These are phyloP conservation scores for Kluyveromyces sp. DNA, from an alignment of 1,139 yeast species.

Conservation along the genomic window DNA sequence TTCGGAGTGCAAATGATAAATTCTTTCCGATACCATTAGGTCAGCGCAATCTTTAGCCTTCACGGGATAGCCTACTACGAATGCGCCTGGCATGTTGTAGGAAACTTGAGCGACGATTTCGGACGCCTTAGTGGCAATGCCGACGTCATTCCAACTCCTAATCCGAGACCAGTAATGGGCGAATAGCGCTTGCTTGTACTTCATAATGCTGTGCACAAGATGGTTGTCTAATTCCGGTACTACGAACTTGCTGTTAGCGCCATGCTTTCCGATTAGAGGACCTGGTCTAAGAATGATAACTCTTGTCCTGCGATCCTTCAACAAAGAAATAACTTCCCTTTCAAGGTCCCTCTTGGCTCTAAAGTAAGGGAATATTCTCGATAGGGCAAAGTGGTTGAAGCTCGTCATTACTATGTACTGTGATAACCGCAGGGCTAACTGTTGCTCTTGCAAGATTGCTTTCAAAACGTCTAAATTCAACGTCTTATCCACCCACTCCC, in stretches of 20 bases:
- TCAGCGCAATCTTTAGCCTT: conserved; percentile 23
- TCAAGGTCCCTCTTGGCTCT: conserved; percentile 22
- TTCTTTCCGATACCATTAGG: conserved; percentile 11
- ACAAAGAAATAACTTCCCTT: conserved; percentile 18
- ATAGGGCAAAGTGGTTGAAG: conserved; percentile 25
- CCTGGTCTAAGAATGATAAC: conserved; percentile 31
- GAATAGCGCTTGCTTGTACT: conserved; percentile 9
- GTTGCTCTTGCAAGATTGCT: conserved; percentile 13
- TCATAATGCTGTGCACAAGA: conserved; percentile 1
- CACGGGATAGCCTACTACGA: conserved; percentile 21
- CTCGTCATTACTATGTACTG: conserved; percentile 24
- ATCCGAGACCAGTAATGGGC: conserved; percentile 13
- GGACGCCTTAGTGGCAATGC: conserved; percentile 17
- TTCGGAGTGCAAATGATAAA: neutral
- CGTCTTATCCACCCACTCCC: conserved; percentile 20
- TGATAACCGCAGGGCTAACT: conserved; percentile 9
- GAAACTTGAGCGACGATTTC: conserved; percentile 19
- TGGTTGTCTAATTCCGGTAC: conserved; percentile 5
- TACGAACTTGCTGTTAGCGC: neutral
- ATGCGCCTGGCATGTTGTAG: conserved; percentile 22
- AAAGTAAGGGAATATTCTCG: conserved; percentile 26
- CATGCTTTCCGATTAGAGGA: conserved; percentile 28
- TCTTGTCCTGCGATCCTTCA: conserved; percentile 14
- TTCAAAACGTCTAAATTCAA: conserved; percentile 16
- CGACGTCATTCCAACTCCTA: conserved; percentile 12